These are phyloP conservation scores for Rusavskia elegans DNA, from an alignment of 495 filamentous ascomycete species.

Conservation along the genomic window DNA sequence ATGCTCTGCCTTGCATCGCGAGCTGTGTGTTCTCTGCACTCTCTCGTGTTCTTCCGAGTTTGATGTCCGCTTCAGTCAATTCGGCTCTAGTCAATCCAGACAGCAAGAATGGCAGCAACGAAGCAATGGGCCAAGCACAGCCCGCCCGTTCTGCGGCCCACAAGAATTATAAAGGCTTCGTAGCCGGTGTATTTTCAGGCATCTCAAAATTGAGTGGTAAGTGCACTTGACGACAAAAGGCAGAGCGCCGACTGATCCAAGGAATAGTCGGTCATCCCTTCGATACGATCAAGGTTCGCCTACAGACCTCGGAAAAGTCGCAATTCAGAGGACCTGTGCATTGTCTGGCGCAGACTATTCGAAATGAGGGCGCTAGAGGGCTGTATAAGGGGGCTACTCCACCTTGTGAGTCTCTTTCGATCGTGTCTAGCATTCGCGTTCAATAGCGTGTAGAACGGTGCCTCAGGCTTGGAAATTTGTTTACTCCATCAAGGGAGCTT, in stretches of 20 bases:
- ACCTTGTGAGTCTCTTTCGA: not conserved
- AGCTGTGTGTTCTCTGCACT: not conserved
- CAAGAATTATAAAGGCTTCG: slow-evolving; percentile 74
- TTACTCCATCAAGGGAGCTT: not conserved
- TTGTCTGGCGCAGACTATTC: slow-evolving; percentile 68
- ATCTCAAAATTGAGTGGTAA: slow-evolving; percentile 77
- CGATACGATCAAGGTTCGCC: slow-evolving; percentile 89
- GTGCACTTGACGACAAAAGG: slow-evolving; percentile 13
- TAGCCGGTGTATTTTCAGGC: slow-evolving; percentile 84
- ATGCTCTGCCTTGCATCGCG: not conserved
- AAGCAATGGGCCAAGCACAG: slow-evolving; percentile 8
- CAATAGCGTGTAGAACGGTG: not conserved
- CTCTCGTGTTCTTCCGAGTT: not conserved
- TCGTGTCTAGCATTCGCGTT: no score
- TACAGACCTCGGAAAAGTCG: slow-evolving; percentile 66
- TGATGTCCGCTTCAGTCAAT: slow-evolving; percentile 5
- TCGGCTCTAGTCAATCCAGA: slow-evolving; percentile 8
- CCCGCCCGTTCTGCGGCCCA: slow-evolving; percentile 4
- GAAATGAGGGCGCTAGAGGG: slow-evolving; percentile 60
- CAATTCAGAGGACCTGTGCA: slow-evolving; percentile 80
- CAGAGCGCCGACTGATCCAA: not conserved
- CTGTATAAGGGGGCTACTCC: slow-evolving; percentile 75
- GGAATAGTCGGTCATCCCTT: slow-evolving; percentile 27
- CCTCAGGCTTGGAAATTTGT: not conserved
- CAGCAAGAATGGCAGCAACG: slow-evolving; percentile 6